A percentile compares a stretch with the other conserved stretches of the same genome.
phyloP scores from a whole-genome alignment of 345 rosid genomes.

The Gynandropsis gynandra region DNA sequence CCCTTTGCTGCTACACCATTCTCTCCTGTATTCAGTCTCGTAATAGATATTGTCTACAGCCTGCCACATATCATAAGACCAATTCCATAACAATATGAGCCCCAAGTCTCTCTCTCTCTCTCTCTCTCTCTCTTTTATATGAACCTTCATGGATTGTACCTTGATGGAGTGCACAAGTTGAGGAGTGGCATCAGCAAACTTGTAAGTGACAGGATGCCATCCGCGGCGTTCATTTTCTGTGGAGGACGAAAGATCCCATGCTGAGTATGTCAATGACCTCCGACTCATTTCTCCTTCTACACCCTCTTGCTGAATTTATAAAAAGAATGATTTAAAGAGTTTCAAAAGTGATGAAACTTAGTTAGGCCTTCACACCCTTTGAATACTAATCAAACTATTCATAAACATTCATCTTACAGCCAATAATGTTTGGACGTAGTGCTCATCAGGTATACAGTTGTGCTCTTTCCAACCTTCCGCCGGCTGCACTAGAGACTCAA shows the following conservation, averaged over 20 bases:
- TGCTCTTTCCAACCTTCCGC: slow-evolving; percentile 74
- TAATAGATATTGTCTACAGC: slow-evolving; percentile 73
- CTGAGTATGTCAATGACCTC: slow-evolving; percentile 72
- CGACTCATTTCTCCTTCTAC: slow-evolving; percentile 69
- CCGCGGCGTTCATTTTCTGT: slow-evolving; percentile 74
- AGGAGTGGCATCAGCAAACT: slow-evolving; percentile 77
- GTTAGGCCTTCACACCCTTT: background rate
- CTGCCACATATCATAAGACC: slow-evolving; percentile 30
- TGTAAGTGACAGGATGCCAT: slow-evolving; percentile 88
- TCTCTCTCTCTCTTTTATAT: background rate
- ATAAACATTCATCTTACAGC: slow-evolving; percentile 49
- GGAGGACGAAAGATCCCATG: slow-evolving; percentile 79
- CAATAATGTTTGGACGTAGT: slow-evolving; percentile 84
- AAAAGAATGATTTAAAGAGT: slow-evolving; percentile 13
- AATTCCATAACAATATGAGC: background rate
- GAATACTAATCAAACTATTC: background rate
- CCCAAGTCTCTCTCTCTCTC: too few species aligned
- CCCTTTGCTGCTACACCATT: slow-evolving; percentile 91
- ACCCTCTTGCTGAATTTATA: slow-evolving; percentile 60
- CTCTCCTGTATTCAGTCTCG: slow-evolving; percentile 78
- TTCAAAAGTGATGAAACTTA: slow-evolving; percentile 5
- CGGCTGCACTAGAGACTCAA: slow-evolving; percentile 44
- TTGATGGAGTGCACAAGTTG: slow-evolving; percentile 60
- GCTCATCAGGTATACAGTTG: slow-evolving; percentile 97
- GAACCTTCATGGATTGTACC: slow-evolving; percentile 33